Conservation (phyloP, 495 filamentous ascomycete genomes). For the Penicillium manginii region DNA sequence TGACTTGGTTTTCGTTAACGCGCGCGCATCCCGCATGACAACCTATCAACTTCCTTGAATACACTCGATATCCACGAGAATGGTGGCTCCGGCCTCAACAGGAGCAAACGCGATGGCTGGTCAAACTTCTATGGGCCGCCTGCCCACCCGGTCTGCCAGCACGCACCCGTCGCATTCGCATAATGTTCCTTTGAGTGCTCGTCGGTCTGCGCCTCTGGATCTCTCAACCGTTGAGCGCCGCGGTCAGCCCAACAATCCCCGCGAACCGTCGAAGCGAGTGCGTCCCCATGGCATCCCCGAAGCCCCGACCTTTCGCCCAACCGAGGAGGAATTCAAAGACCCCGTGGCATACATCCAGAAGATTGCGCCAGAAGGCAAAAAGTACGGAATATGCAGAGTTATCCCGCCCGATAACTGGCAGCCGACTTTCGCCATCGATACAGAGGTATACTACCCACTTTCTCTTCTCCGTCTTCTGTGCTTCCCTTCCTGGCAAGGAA, state of each 20-base stretch:
- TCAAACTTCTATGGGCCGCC: constrained; percentile 39
- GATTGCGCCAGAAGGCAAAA: constrained; percentile 78
- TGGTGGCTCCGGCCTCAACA: constrained; percentile 57
- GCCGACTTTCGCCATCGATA: constrained; percentile 93
- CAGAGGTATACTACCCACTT: constrained; percentile 68
- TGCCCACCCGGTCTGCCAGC: constrained; percentile 47
- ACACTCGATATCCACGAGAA: constrained; percentile 27
- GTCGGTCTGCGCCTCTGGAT: constrained; percentile 75
- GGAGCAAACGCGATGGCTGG: constrained; percentile 47
- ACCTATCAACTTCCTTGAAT: constrained; percentile 13
- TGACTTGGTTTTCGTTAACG: constrained; percentile 32
- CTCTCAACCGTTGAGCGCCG: constrained; percentile 89
- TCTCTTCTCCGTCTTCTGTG: neutral
- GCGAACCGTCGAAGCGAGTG: constrained; percentile 74
- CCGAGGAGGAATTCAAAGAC: constrained; percentile 91
- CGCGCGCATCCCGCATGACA: constrained; percentile 25
- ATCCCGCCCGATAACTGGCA: constrained; percentile 94
- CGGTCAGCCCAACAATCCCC: constrained; percentile 72
- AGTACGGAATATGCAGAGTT: constrained; percentile 93
- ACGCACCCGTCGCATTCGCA: constrained; percentile 53
- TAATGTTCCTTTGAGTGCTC: constrained; percentile 70
- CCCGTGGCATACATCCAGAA: constrained; percentile 90
- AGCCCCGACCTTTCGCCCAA: constrained; percentile 89
- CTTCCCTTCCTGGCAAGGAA: too few relatives aligned
- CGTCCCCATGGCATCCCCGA: constrained; percentile 85